Percentiles rank a stretch among this genome's conserved stretches.
Evolutionary conservation across 73 alveolate genomes (phyloP).

Genomic region (Paramecium octaurelia): DNA sequence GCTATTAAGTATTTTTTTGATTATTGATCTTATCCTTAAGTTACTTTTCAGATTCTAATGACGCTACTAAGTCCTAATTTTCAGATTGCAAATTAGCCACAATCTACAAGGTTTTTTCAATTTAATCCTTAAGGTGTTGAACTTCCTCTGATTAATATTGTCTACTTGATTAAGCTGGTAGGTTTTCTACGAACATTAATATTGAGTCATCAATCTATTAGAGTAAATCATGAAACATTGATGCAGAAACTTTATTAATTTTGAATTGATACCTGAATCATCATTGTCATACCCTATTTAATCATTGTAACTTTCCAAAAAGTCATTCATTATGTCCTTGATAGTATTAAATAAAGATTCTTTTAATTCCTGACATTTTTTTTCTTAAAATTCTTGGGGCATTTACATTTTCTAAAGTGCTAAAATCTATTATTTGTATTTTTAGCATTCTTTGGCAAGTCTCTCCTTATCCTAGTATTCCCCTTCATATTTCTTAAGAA

Average conservation of each 20-base stretch:
- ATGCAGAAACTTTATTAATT: background rate
- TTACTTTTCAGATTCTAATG: background rate
- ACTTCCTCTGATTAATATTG: background rate
- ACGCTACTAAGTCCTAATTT: background rate
- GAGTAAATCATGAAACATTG: background rate
- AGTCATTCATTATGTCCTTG: background rate
- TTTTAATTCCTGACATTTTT: slow-evolving; percentile 1
- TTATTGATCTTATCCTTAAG: background rate
- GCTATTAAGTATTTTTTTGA: background rate
- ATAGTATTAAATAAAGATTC: background rate
- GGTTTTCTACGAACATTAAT: background rate
- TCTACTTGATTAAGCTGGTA: slow-evolving; percentile 4
- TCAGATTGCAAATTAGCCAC: background rate
- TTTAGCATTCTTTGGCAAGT: background rate
- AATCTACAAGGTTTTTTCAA: background rate
- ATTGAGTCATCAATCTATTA: background rate
- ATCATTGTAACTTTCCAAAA: background rate
- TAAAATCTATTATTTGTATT: background rate
- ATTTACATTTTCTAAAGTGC: background rate
- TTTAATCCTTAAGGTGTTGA: background rate
- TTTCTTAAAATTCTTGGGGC: slow-evolving; percentile 12
- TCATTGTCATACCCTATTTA: background rate
- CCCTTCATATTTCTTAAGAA: background rate
- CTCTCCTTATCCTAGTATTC: background rate
- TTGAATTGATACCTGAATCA: background rate